Base-by-base conservation (phyloP, 495 filamentous ascomycete genomes). In the Aspergillus wentii region DNA sequence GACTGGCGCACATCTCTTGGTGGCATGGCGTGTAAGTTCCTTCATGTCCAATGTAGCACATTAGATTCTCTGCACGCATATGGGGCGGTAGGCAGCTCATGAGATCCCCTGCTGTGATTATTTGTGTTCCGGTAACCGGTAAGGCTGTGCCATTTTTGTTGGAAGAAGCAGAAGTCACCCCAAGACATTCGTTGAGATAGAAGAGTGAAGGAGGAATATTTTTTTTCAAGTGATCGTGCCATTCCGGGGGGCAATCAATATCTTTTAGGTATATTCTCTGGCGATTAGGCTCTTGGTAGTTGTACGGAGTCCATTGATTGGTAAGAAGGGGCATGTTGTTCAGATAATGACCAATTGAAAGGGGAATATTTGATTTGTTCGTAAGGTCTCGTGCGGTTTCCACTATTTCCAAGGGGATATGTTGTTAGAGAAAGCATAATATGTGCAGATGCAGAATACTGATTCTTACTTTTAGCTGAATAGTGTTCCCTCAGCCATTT, bases 11-110 rank as follows among this genome's bases (percentile, higher is more conserved):
- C 92, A 98, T 98, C 54, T 98, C 92, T 52, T 88, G 82, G 58
- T 98, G 92, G 11, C 88, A 85, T 35, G 92, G 90, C 0, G 92
- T 98, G 53, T 94, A 98, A 2, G 92, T 98, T 1, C 92, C 92
- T 64, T 98, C 92, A 49, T 96, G 92, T 2, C 92, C 92, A 46
- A 96, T 83, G 54, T 98, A 98, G 62, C 90, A 96, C 91, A 96
- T 95, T 52, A 98, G 71, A 41, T 98, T 98, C 43, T 94, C 83
- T 5, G 92, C 92, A 14, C 88, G 78, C 85, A 94, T 92, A 15
- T 79, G 67, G 9, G 72, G 59, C 0, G 88, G 86, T n/a, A 98
- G 74, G 44, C 82, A 87, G 56, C 87, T 89, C 92, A 98, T 98
- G 17, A 98, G 61, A 49, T 98, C 92, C 5, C 88, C 89, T 3